Evolutionary conservation across 2,329 filamentous ascomycete genomes (phyloP), one percentile per base, ranked within the genome.

Genomic region (Purpureocillium lavendulum): DNA sequence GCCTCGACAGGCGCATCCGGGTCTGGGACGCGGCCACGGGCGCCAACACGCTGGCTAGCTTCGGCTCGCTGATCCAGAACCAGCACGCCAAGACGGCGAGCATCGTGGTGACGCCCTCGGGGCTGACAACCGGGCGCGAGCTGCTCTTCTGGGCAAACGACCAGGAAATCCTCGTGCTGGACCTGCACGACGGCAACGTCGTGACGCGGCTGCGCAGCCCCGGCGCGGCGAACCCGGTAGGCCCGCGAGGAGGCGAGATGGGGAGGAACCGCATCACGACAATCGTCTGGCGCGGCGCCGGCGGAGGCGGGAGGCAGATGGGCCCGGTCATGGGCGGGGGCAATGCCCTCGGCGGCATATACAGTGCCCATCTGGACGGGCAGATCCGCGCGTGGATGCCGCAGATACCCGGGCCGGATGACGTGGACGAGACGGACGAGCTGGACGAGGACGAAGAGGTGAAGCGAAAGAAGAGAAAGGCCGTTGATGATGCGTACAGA

Each of bases 31-130:
- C 84, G 2, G 71, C 71, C 0, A 86, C 78, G 0, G 87, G 88
- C 2, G 83, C 83, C 14, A 96, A 97, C 58, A 94, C 86, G 1
- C 75, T 96, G 6, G 85, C 84, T 0, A 89, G 83, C 57, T 97
- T 96, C 55, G 88, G 88, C 0, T 85, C 89, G 1, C 72, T 80
- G 21, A 72, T 96, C 31, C 82, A 81, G 50, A 96, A 96, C 57
- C 71, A 66, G 48, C 80, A 74, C 49, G 66, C 82, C 5, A 75
- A 73, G 15, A 80, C 72, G 43, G 66, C 76, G 15, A 70, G 68
- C 34, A 77, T 87, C 42, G 62, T 87, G 40, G 59, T 80, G 8
- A 70, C 80, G 1, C 87, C 88, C 0, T 67, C 67, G 1, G 67
- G 73, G 7, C 55, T 82, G 18, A 75, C 74, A 3, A 60, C 66